Percentiles rank a stretch among this genome's conserved stretches.
Evolutionary conservation across 2,329 filamentous ascomycete species (phyloP).

Genomic region (Dendryphion nanum): DNA sequence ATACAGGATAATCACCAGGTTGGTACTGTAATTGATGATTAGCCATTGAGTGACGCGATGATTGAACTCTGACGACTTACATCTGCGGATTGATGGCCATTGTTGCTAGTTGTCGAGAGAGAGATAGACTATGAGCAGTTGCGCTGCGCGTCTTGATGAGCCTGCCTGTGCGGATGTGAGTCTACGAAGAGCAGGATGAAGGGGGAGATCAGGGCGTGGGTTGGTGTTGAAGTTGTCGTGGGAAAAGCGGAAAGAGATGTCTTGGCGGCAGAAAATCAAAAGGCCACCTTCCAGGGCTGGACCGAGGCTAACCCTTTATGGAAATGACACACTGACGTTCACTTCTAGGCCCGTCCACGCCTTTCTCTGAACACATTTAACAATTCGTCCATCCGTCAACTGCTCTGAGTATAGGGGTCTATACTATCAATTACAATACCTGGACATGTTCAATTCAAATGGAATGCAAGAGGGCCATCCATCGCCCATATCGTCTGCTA

Average conservation of each 20-base stretch:
- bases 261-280: slow-evolving; percentile 17
- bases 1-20: slow-evolving; percentile 41
- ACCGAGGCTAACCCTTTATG: neutral
- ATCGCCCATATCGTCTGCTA: no score
- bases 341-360: neutral
- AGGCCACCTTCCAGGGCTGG: slow-evolving; percentile 25
- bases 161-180: no score
- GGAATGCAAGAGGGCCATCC: no score
- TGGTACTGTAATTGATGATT: slow-evolving; percentile 27
- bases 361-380: neutral
- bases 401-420: no score
- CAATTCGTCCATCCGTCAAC: slow-evolving; percentile 1
- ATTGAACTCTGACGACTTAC: slow-evolving; percentile 17
- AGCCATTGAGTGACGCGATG: slow-evolving; percentile 14
- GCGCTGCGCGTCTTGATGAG: no score
- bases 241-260: slow-evolving; percentile 22
- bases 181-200: no score
- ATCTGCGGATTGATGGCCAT: slow-evolving; percentile 41
- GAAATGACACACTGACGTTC: neutral
- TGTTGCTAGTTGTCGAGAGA: slow-evolving; percentile 1
- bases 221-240: no score
- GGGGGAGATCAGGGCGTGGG: no score
- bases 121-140: neutral
- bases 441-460: no score
- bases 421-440: no score